phyloP scores from a whole-genome alignment of 208 protist genomes.

The Phytomonas francai region DNA sequence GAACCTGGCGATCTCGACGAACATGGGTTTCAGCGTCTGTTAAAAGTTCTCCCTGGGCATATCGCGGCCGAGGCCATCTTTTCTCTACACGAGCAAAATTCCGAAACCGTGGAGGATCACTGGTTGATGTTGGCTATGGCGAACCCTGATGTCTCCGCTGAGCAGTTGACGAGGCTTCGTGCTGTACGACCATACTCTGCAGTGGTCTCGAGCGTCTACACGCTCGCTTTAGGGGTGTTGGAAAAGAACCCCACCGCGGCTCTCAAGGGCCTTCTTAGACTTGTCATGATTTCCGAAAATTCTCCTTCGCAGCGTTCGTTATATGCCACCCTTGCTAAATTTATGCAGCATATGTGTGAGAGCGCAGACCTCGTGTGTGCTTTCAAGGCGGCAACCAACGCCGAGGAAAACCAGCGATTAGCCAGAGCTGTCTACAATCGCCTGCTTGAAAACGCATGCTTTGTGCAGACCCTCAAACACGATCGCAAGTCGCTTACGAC shows the following conservation, averaged over 20 bases:
- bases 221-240: neutral
- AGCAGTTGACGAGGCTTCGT: neutral
- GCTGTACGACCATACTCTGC: neutral
- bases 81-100: neutral
- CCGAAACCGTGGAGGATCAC: neutral
- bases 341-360: neutral
- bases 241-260: neutral
- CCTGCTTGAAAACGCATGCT: neutral
- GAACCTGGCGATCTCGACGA: conserved; percentile 48
- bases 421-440: conserved; percentile 2
- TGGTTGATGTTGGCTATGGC: neutral
- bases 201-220: neutral
- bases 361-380: neutral
- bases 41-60: conserved; percentile 30
- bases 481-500: neutral
- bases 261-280: neutral
- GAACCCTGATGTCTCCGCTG: neutral
- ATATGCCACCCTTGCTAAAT: neutral
- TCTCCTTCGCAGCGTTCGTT: neutral
- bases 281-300: neutral
- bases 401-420: neutral
- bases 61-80: neutral
- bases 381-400: neutral
- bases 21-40: conserved; percentile 57
- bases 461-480: neutral